These are phyloP conservation scores for Saccharomycopsis schoenii DNA, from an alignment of 805 yeast species.

Conservation along the genomic window DNA sequence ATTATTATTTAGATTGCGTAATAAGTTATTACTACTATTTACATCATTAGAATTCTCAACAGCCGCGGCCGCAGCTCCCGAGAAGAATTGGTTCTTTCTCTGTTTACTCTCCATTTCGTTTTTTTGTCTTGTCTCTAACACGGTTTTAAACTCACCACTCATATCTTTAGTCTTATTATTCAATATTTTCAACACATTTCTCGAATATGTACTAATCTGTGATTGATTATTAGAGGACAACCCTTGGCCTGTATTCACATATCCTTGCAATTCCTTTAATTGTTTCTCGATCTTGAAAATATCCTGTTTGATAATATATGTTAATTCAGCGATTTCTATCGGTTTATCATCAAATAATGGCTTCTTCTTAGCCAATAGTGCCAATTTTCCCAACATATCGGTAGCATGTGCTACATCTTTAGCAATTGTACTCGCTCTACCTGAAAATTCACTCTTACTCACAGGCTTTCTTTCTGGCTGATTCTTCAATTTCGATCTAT, in stretches of 20 bases:
- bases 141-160: constrained; percentile 83
- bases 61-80: constrained; percentile 26
- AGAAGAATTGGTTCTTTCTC: constrained; percentile 76
- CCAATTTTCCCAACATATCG: constrained; percentile 67
- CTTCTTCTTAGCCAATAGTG: constrained; percentile 74
- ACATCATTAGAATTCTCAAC: neutral
- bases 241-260: constrained; percentile 30
- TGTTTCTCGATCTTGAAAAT: constrained; percentile 70
- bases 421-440: constrained; percentile 72
- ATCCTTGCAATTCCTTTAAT: constrained; percentile 51
- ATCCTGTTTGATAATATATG: constrained; percentile 75
- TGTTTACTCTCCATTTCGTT: constrained; percentile 71
- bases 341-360: constrained; percentile 93
- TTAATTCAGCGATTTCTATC: constrained; percentile 83
- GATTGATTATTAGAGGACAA: constrained; percentile 28
- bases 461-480: constrained; percentile 27
- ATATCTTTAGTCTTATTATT: constrained; percentile 88
- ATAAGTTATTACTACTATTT: constrained; percentile 17
- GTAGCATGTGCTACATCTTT: constrained; percentile 84
- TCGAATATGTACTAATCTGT: constrained; percentile 67
- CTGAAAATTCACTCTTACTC: constrained; percentile 52
- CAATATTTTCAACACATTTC: constrained; percentile 76
- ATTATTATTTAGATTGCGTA: constrained; percentile 10
- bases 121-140: constrained; percentile 78
- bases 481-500: constrained; percentile 28